Evolutionary conservation across 2,329 filamentous ascomycete genomes (phyloP).

Genomic region (Mollisia scopiformis): DNA sequence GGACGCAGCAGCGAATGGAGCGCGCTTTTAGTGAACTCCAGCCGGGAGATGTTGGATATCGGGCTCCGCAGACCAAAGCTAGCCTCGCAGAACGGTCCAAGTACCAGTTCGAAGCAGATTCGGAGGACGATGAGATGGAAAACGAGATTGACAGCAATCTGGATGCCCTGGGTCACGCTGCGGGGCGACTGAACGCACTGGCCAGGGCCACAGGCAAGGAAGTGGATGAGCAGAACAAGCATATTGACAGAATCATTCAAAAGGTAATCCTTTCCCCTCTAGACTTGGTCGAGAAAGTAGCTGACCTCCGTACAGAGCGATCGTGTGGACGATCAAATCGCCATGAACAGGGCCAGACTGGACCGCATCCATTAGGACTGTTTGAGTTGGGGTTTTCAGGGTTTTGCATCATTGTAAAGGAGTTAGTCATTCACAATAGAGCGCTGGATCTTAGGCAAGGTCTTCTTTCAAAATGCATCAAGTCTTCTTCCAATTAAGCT

Average conservation of each 20-base stretch:
- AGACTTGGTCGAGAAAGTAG: background rate
- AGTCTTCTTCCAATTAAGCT: background rate
- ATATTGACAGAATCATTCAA: conserved; percentile 74
- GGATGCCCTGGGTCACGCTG: conserved; percentile 61
- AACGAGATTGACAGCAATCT: conserved; percentile 71
- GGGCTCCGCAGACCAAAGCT: conserved; percentile 31
- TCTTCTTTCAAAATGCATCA: background rate
- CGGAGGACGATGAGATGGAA: conserved; percentile 56
- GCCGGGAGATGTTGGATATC: conserved; percentile 35
- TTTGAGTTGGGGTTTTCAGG: background rate
- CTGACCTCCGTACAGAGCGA: conserved; percentile 64
- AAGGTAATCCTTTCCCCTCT: conserved; percentile 62
- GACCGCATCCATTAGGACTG: conserved; percentile 34
- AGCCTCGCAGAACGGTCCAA: conserved; percentile 66
- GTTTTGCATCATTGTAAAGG: conserved; percentile 12
- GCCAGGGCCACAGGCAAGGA: conserved; percentile 76
- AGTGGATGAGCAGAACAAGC: conserved; percentile 75
- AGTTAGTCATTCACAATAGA: conserved; percentile 15
- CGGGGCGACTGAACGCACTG: conserved; percentile 71
- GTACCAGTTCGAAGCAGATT: conserved; percentile 71
- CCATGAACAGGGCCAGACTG: conserved; percentile 68
- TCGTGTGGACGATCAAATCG: conserved; percentile 78
- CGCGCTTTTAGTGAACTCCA: conserved; percentile 48
- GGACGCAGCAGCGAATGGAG: conserved; percentile 57
- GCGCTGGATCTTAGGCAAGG: background rate